Evolutionary conservation across 2,329 filamentous ascomycete genomes (phyloP).

Genomic region (Ceratocystiopsis sp.): DNA sequence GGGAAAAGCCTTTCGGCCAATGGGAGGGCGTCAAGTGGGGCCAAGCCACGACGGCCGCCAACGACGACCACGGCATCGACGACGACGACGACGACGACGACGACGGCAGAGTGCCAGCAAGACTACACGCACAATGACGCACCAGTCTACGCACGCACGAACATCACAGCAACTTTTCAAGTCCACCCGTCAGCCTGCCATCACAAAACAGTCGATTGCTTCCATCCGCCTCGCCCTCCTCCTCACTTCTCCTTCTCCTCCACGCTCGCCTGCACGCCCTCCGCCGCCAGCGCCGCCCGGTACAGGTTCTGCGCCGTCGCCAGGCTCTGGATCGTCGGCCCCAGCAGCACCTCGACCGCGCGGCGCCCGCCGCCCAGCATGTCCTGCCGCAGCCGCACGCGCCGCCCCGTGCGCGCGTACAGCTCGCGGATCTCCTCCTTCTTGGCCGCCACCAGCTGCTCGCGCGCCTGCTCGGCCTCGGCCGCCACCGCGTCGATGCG

Average conservation of each 20-base stretch:
- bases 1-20: no score
- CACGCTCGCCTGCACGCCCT: conserved; percentile 9
- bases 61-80: no score
- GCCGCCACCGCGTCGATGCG: conserved; percentile 67
- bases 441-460: conserved; percentile 45
- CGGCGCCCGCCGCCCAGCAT: conserved; percentile 57
- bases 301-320: conserved; percentile 38
- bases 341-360: conserved; percentile 60
- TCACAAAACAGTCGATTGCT: background rate
- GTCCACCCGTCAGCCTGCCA: no score
- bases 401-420: conserved; percentile 57
- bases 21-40: no score
- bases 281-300: conserved; percentile 10
- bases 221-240: no score
- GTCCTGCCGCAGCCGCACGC: conserved; percentile 49
- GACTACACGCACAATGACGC: no score
- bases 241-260: conserved; percentile 2
- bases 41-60: no score
- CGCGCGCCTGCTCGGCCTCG: conserved; percentile 60
- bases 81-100: no score
- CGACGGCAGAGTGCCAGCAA: no score
- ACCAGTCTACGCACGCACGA: no score
- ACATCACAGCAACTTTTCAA: no score
- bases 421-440: conserved; percentile 56
- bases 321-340: conserved; percentile 55